Conservation (phyloP, 148 eudicot genomes). For the Camellia lanceoleosa region DNA sequence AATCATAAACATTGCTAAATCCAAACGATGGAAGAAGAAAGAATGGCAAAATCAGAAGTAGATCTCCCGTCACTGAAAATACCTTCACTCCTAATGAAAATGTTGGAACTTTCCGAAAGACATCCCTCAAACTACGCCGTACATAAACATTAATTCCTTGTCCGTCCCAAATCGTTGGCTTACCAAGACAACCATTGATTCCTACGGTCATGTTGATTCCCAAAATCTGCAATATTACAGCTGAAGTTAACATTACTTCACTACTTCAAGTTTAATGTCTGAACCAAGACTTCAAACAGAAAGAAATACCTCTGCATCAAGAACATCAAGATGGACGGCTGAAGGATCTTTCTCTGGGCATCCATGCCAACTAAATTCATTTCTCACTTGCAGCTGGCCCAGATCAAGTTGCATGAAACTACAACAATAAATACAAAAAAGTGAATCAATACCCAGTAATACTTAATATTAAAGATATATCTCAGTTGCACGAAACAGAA, state of each 20-base stretch:
- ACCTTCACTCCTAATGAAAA: constrained; percentile 82
- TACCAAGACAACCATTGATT: constrained; percentile 73
- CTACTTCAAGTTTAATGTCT: constrained; percentile 1
- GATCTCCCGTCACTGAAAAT: constrained; percentile 17
- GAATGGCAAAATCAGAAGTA: constrained; percentile 4
- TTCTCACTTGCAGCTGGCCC: constrained; percentile 66
- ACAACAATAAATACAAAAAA: constrained; percentile 27
- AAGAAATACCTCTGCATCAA: constrained; percentile 73
- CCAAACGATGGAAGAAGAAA: neutral
- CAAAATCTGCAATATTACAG: constrained; percentile 49
- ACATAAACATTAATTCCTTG: constrained; percentile 71
- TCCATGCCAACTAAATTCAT: constrained; percentile 84
- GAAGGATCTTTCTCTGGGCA: constrained; percentile 74
- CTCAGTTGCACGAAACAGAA: too few species aligned
- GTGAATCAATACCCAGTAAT: neutral
- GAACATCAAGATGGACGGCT: constrained; percentile 95
- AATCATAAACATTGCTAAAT: neutral
- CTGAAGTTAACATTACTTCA: neutral
- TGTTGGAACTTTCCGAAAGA: constrained; percentile 89
- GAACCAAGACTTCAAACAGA: neutral
- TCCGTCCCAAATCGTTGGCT: constrained; percentile 86
- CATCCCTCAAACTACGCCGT: constrained; percentile 83
- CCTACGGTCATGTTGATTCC: constrained; percentile 94
- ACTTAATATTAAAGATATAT: neutral
- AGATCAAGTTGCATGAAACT: constrained; percentile 97